A percentile compares a stretch with the other conserved stretches of the same genome.
Evolutionary conservation across 1,284 basidiomycete species (phyloP).

Genomic region (Earliella scabrosa): DNA sequence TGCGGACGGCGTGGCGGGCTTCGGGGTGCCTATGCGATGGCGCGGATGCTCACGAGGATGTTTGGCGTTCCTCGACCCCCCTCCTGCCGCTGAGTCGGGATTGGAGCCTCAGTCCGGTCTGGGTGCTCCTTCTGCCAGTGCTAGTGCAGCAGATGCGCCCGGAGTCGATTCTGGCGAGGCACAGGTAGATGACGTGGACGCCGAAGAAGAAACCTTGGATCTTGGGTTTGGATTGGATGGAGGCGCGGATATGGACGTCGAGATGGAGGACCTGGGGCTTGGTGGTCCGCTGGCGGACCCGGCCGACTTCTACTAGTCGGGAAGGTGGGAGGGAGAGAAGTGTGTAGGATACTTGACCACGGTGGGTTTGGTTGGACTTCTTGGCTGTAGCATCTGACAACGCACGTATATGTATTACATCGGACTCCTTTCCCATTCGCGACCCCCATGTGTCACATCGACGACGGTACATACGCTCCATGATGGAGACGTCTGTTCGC

Average conservation of each 20-base stretch:
- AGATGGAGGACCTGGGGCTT: conserved; percentile 14
- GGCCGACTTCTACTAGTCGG: conserved; percentile 18
- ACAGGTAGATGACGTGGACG: not conserved
- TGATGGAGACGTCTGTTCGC: too few relatives aligned
- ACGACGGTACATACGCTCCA: too few relatives aligned
- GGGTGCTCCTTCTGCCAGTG: not conserved
- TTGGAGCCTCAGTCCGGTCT: too few relatives aligned
- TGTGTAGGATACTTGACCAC: too few relatives aligned
- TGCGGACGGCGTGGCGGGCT: conserved; percentile 31
- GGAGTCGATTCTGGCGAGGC: not conserved
- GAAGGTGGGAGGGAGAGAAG: too few relatives aligned
- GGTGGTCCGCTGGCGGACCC: conserved; percentile 16
- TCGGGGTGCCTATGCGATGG: conserved; percentile 66
- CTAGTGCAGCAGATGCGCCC: not conserved
- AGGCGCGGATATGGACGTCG: conserved; percentile 8
- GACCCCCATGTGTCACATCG: too few relatives aligned
- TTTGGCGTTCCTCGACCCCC: conserved; percentile 56
- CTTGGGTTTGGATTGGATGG: not conserved
- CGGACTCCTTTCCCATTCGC: too few relatives aligned
- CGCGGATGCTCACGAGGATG: conserved; percentile 67
- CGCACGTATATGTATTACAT: too few relatives aligned
- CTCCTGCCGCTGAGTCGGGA: too few relatives aligned
- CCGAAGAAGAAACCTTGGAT: not conserved
- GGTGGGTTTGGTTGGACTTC: too few relatives aligned
- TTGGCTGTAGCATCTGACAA: too few relatives aligned